A percentile compares a stretch with the other conserved stretches of the same genome.
Evolutionary conservation across 768 basidiomycete genomes (phyloP).

Genomic region (Tricholoma terreum): DNA sequence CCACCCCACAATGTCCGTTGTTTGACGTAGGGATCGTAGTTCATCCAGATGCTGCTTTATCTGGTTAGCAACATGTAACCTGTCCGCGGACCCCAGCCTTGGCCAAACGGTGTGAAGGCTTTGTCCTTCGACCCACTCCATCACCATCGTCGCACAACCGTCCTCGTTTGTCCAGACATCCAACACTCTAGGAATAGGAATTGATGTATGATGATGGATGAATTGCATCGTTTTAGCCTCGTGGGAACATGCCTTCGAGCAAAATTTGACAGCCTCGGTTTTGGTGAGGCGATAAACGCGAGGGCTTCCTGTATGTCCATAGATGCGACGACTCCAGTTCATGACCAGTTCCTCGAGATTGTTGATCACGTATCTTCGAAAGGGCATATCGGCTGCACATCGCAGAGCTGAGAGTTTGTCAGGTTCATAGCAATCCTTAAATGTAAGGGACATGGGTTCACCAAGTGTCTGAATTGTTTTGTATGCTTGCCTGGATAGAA

Average conservation of each 20-base stretch:
- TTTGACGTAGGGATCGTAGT: not conserved
- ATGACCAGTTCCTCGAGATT: not conserved
- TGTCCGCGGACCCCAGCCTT: not conserved
- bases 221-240: constrained; percentile 3
- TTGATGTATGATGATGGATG: not conserved
- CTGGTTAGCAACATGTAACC: not conserved
- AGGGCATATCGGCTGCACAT: not conserved
- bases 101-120: not conserved
- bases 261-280: not conserved
- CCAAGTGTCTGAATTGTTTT: not conserved
- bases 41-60: constrained; percentile 1
- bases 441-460: too few relatives aligned
- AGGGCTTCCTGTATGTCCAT: constrained; percentile 1
- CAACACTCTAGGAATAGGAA: constrained; percentile 4
- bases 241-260: not conserved
- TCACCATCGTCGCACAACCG: not conserved
- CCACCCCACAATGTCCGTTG: not conserved
- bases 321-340: constrained; percentile 3
- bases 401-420: not conserved
- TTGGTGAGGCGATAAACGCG: not conserved
- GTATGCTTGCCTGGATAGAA: not conserved
- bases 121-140: constrained; percentile 2
- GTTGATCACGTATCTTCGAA: not conserved
- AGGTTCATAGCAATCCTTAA: not conserved
- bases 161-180: not conserved